These are phyloP conservation scores for Daldinia loculata DNA, from an alignment of 495 filamentous ascomycete genomes.

Conservation along the genomic window DNA sequence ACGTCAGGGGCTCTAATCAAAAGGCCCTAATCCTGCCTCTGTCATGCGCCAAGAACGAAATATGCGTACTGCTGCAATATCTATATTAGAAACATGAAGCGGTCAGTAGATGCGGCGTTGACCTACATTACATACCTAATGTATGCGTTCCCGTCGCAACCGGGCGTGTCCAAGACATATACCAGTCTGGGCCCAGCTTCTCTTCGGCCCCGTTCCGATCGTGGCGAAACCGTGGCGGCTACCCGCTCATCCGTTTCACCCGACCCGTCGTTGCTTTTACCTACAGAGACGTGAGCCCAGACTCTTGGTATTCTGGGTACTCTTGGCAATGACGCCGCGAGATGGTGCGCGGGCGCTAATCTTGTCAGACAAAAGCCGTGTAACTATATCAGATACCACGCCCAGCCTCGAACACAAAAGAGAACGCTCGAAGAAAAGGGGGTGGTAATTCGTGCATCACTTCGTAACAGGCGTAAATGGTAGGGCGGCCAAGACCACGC, in stretches of 20 bases:
- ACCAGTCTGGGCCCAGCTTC: neutral
- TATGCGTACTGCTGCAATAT: slow-evolving; percentile 1
- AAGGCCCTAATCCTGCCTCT: neutral
- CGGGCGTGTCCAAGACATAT: slow-evolving; percentile 3
- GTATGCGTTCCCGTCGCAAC: slow-evolving; percentile 10
- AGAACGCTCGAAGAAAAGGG: neutral
- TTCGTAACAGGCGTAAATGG: slow-evolving; percentile 6
- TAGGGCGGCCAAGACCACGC: slow-evolving; percentile 12
- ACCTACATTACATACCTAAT: slow-evolving; percentile 15
- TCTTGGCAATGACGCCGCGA: neutral
- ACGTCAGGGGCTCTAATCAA: neutral
- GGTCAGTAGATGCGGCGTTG: slow-evolving; percentile 32
- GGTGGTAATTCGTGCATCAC: neutral
- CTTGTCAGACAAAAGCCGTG: slow-evolving; percentile 24
- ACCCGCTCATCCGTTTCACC: slow-evolving; percentile 18
- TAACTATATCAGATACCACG: slow-evolving; percentile 3
- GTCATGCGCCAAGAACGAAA: slow-evolving; percentile 1
- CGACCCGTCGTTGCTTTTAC: slow-evolving; percentile 4
- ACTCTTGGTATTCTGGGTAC: slow-evolving; percentile 10
- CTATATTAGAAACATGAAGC: slow-evolving; percentile 20
- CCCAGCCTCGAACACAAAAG: neutral
- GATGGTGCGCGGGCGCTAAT: slow-evolving; percentile 25
- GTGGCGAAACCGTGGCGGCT: slow-evolving; percentile 9
- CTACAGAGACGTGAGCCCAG: neutral
- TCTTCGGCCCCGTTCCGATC: slow-evolving; percentile 17